These are phyloP conservation scores for Berberis thunbergii DNA, from an alignment of 164 flowering plant species.

Conservation along the genomic window DNA sequence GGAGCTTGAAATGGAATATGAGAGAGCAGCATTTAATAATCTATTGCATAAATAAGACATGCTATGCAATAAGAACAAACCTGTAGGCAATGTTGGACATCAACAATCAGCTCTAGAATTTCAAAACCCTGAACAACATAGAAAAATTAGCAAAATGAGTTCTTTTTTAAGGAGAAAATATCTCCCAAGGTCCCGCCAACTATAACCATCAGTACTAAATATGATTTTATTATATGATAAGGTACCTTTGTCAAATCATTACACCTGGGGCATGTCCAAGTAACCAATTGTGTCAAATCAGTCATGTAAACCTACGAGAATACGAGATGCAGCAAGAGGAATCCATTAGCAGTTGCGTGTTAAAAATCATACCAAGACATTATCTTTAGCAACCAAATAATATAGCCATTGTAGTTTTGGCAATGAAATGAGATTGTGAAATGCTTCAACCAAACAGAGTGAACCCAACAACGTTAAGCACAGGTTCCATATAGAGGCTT, in stretches of 20 bases:
- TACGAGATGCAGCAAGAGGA: conserved; percentile 23
- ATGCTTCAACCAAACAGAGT: background rate
- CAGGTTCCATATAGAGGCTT: conserved; percentile 14
- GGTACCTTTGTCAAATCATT: conserved; percentile 64
- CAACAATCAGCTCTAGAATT: conserved; percentile 78
- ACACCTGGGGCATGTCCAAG: conserved; percentile 97
- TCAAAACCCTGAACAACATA: conserved; percentile 69
- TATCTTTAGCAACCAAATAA: background rate
- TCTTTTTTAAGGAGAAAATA: too few relatives aligned
- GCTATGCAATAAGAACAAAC: conserved; percentile 21
- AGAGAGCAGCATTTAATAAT: background rate
- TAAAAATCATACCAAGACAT: background rate
- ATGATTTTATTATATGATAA: background rate
- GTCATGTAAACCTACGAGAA: conserved; percentile 86
- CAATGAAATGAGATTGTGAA: background rate
- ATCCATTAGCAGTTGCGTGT: conserved; percentile 7
- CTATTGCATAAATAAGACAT: background rate
- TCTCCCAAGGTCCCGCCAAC: too few relatives aligned
- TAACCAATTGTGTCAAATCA: conserved; percentile 74
- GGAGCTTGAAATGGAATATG: background rate
- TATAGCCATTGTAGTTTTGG: background rate
- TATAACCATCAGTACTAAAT: too few relatives aligned
- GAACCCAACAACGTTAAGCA: background rate
- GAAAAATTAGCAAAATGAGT: background rate
- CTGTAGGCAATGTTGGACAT: conserved; percentile 93